Percentiles rank a stretch among this genome's conserved stretches.
These are phyloP conservation scores for Pilasporangium apinafurcum DNA, from an alignment of 352 stramenopile genomes.

Conservation along the genomic window DNA sequence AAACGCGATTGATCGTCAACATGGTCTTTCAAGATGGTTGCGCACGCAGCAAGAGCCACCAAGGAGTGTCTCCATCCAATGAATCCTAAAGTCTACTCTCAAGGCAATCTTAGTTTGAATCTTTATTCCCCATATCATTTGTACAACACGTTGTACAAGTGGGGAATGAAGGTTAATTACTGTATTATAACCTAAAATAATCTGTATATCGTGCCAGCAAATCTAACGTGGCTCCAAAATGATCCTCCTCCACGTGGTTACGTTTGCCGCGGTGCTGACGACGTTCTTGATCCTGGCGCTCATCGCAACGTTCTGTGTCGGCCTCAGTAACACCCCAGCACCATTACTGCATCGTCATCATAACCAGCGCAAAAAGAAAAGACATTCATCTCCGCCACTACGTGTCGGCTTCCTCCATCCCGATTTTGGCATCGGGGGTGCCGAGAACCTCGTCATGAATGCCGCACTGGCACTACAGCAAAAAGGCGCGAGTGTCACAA, in stretches of 20 bases:
- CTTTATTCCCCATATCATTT: no score
- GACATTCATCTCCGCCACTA: constrained; percentile 5
- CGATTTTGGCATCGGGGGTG: constrained; percentile 97
- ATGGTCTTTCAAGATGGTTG: no score
- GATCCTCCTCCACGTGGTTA: constrained; percentile 4
- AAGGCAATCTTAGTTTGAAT: no score
- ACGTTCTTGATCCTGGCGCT: constrained; percentile 3
- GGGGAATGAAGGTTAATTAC: no score
- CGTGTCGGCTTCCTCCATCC: constrained; percentile 96
- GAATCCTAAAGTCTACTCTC: no score
- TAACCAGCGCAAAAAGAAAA: neutral
- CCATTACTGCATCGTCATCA: neutral
- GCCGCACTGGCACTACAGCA: constrained; percentile 84
- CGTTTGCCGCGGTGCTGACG: constrained; percentile 6
- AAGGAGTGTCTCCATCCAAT: no score
- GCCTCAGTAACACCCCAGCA: constrained; percentile 1
- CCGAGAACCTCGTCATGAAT: constrained; percentile 93
- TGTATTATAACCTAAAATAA: no score
- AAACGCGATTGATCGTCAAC: no score
- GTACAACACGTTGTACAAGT: no score
- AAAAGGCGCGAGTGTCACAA: constrained; percentile 73
- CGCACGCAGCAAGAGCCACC: no score
- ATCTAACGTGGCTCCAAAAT: no score
- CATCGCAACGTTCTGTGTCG: constrained; percentile 6
- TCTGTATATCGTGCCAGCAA: no score